Conservation (phyloP, 495 filamentous ascomycete species). For the Neurospora sp. region DNA sequence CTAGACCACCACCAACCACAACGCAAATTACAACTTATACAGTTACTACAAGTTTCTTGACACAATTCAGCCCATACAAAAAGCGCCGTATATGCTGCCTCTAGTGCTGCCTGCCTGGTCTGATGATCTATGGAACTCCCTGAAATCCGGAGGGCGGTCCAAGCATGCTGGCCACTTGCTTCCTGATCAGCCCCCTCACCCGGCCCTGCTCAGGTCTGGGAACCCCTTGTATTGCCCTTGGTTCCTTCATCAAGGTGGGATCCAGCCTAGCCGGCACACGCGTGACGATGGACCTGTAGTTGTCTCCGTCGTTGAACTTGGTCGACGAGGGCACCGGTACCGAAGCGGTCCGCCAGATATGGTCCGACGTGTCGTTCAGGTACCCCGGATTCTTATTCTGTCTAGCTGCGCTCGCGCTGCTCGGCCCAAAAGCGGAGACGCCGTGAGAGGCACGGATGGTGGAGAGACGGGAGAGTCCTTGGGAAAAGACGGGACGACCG, state of each 20-base stretch:
- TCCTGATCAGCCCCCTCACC: slow-evolving; percentile 48
- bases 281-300: slow-evolving; percentile 45
- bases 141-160: slow-evolving; percentile 20
- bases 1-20: not conserved
- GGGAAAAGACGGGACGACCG: slow-evolving; percentile 45
- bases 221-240: slow-evolving; percentile 63
- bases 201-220: slow-evolving; percentile 53
- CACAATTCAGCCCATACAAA: not conserved
- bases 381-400: slow-evolving; percentile 50
- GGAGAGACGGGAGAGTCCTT: slow-evolving; percentile 43
- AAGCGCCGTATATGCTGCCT: not conserved
- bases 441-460: slow-evolving; percentile 37
- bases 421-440: slow-evolving; percentile 23
- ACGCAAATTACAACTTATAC: not conserved
- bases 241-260: slow-evolving; percentile 77
- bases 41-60: not conserved
- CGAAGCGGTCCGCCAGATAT: slow-evolving; percentile 84
- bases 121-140: not conserved
- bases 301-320: slow-evolving; percentile 51
- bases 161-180: slow-evolving; percentile 65
- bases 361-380: slow-evolving; percentile 76
- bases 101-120: not conserved
- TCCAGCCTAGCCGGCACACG: slow-evolving; percentile 74
- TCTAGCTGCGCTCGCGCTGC: slow-evolving; percentile 21
- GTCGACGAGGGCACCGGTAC: slow-evolving; percentile 64